Evolutionary conservation across 352 stramenopile species (phyloP), one percentile per base, ranked within the genome.

Genomic region (Phytophthora cryptogea): DNA sequence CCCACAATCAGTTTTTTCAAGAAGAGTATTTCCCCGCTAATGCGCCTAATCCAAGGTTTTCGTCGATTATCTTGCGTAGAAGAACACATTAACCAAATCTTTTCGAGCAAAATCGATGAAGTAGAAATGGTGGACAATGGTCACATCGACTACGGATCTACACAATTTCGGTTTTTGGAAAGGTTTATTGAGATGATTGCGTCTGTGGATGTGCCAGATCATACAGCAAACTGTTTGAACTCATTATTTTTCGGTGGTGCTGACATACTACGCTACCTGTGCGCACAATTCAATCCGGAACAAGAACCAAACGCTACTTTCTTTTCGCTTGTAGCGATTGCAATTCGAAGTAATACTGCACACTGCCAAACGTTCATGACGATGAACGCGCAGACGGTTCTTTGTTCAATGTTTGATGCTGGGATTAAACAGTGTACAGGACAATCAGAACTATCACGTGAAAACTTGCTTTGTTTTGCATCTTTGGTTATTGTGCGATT

Each of bases 311-410:
- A 68, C 20, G 8, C 54, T 14, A 64, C 54, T 28, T 68, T 68
- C n/a, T 50, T 68, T 9, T 49, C 54, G 10, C 32, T 68, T 5
- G 39, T 68, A 20, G 46, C 54, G 11, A 50, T 59, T 30, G 54
- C 45, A 3, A 40, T 63, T 37, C 53, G 59, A 2, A 32, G 5
- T 10, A 56, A 59, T 40, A 31, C 46, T 8, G 8, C 33, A 8
- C 60, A 68, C 20, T 68, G 60, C 9, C 54, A 59, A 41, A n/a
- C 40, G 2, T 68, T 68, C 35, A 28, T 47, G 3, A 54, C 53
- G 9, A 20, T 26, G 5, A 49, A 30, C 27, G 46, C 46, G 1
- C 35, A 54, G 23, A 20, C 13, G 2, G 13, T 64, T 11, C 54
- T 68, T 37, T 27, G 28, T n/a, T 58, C 35, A n/a, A 40, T 64